Conservation (phyloP, 2,329 filamentous ascomycete species). For the Alternaria sp. region DNA sequence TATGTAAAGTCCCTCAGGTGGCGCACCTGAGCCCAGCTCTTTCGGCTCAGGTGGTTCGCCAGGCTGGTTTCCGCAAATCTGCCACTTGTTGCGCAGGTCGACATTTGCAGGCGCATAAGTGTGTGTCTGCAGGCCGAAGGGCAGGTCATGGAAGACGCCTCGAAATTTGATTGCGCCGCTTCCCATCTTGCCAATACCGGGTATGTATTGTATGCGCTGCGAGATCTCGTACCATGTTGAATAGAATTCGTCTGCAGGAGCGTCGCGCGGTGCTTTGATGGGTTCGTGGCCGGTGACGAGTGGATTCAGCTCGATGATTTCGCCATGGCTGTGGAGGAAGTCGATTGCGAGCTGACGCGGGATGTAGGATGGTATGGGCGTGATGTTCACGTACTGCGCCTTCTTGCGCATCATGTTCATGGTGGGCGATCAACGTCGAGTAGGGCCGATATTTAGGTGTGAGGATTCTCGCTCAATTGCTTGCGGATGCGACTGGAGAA, state of each 20-base stretch:
- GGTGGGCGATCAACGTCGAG: slow-evolving; percentile 13
- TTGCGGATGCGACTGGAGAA: slow-evolving; percentile 9
- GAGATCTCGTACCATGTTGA: slow-evolving; percentile 78
- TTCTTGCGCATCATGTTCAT: slow-evolving; percentile 62
- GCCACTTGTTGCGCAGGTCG: slow-evolving; percentile 74
- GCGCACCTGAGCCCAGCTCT: slow-evolving; percentile 72
- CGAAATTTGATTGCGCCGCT: slow-evolving; percentile 74
- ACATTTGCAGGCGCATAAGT: slow-evolving; percentile 74
- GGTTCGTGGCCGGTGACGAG: slow-evolving; percentile 71
- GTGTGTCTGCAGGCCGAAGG: slow-evolving; percentile 76
- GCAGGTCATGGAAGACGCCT: slow-evolving; percentile 76
- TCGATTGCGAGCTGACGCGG: slow-evolving; percentile 76
- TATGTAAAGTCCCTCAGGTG: slow-evolving; percentile 72
- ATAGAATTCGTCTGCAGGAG: slow-evolving; percentile 75
- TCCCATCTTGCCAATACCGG: slow-evolving; percentile 71
- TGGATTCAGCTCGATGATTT: slow-evolving; percentile 76
- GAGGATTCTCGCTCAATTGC: slow-evolving; percentile 3
- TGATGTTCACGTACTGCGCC: slow-evolving; percentile 72
- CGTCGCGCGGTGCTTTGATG: slow-evolving; percentile 73
- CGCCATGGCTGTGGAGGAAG: slow-evolving; percentile 74
- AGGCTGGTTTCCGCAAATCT: slow-evolving; percentile 73
- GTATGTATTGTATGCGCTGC: slow-evolving; percentile 73
- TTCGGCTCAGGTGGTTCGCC: slow-evolving; percentile 69
- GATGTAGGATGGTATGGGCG: slow-evolving; percentile 74
- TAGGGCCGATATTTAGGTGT: neutral